A percentile compares a stretch with the other conserved stretches of the same genome.
phyloP scores from a whole-genome alignment of 805 yeast genomes.

The Phaffomyces antillensis region DNA sequence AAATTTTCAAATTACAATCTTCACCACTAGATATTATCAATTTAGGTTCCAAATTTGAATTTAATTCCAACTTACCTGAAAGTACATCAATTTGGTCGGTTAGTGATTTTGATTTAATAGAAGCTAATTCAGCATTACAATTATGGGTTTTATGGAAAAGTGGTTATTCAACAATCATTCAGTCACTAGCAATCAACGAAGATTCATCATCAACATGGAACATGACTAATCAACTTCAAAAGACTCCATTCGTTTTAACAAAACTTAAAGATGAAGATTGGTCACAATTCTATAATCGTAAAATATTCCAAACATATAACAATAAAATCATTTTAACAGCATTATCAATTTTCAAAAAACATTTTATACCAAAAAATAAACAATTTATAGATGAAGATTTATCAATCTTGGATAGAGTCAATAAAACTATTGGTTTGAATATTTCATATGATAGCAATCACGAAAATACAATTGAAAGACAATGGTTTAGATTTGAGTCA shows the following conservation, averaged over 20 bases:
- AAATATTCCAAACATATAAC: slow-evolving; percentile 46
- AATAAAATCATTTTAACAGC: slow-evolving; percentile 45
- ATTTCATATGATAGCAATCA: slow-evolving; percentile 27
- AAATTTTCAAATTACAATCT: slow-evolving; percentile 27
- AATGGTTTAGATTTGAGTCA: slow-evolving; percentile 65
- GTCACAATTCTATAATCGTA: slow-evolving; percentile 34
- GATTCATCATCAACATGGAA: slow-evolving; percentile 21
- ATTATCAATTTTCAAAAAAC: slow-evolving; percentile 41
- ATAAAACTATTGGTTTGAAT: slow-evolving; percentile 26
- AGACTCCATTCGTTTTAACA: slow-evolving; percentile 8
- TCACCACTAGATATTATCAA: slow-evolving; percentile 20
- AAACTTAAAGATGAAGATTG: slow-evolving; percentile 24
- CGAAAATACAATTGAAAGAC: slow-evolving; percentile 34
- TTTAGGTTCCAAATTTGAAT: slow-evolving; percentile 22
- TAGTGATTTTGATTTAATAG: slow-evolving; percentile 35
- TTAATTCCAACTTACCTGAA: slow-evolving; percentile 27
- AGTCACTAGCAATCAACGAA: slow-evolving; percentile 25
- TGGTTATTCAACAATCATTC: slow-evolving; percentile 45
- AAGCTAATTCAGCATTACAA: slow-evolving; percentile 18
- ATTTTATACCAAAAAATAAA: slow-evolving; percentile 26
- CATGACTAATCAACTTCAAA: slow-evolving; percentile 9
- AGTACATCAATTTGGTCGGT: slow-evolving; percentile 38
- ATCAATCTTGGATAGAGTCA: slow-evolving; percentile 29
- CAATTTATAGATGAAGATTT: slow-evolving; percentile 21
- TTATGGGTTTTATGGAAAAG: slow-evolving; percentile 55